Evolutionary conservation across 1,284 basidiomycete species (phyloP), one percentile per base, ranked within the genome.

Genomic region (Melampsora larici-populina): DNA sequence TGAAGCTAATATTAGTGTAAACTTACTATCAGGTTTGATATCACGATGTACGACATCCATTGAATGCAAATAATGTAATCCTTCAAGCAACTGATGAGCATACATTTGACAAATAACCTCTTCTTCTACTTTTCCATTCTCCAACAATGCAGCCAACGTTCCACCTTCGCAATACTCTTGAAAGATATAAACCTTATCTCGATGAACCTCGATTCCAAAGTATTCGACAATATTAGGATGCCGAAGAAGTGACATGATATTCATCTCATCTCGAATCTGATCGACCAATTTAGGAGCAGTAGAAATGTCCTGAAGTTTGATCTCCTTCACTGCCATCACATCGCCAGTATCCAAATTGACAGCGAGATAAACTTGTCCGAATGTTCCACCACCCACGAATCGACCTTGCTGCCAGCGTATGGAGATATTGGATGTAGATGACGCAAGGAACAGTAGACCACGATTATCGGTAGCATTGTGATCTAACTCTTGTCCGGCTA

Each of bases 181-280:
- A 83, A 99, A 99, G 81, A 99, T 98, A 86, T 97, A 99, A 15
- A 99, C 94, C 84, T 96, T 95, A 86, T 99, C 97, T 29, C 97
- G 91, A 84, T 99, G 96, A 6, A 98, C 96, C 85, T 99, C 97
- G 81, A 99, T 97, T 51, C 97, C 97, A 83, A 97, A 98, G 85
- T 98, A 99, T 84, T 99, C 95, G 78, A 99, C 97, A 76, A 99
- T 92, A 83, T 99, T 99, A 18, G 93, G 94, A 84, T 99, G 97
- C 80, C 93, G 92, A 43, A 99, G 88, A 90, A 99, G 92, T 85
- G 97, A 94, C 97, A 99, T 99, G 79, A 99, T 94, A 81, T 90
- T 91, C 80, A 98, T 90, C 85, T 99, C 97, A 84, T 99, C 95
- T 84, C 91, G 92, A 85, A 99, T 97, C 83, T 97, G 94, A 80